Evolutionary conservation across 768 basidiomycete genomes (phyloP).

Genomic region (Phaeolepiota aurea): DNA sequence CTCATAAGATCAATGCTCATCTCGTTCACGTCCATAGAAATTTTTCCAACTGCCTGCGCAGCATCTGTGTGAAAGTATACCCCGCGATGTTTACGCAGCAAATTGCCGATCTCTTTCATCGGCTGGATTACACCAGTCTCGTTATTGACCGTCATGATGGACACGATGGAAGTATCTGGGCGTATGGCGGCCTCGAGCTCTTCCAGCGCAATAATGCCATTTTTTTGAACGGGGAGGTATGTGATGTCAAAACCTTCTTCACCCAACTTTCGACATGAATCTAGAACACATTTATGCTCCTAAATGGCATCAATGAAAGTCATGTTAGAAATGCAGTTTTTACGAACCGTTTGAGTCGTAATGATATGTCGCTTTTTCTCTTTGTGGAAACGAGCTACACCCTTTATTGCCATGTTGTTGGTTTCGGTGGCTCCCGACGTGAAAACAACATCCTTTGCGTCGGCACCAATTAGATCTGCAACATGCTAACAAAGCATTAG

Average conservation of each 20-base stretch:
- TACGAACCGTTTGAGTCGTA: slow-evolving; percentile 83
- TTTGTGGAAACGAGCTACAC: slow-evolving; percentile 91
- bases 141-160: slow-evolving; percentile 98
- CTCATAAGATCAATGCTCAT: slow-evolving; percentile 95
- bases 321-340: background rate
- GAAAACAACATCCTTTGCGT: slow-evolving; percentile 92
- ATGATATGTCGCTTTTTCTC: slow-evolving; percentile 92
- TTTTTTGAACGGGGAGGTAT: slow-evolving; percentile 87
- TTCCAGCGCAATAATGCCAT: slow-evolving; percentile 74
- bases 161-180: slow-evolving; percentile 89
- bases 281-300: slow-evolving; percentile 99
- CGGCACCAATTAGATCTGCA: slow-evolving; percentile 89
- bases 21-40: slow-evolving; percentile 87
- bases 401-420: slow-evolving; percentile 97
- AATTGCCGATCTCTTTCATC: slow-evolving; percentile 86
- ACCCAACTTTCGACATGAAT: slow-evolving; percentile 90
- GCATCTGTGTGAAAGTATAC: slow-evolving; percentile 97
- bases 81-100: slow-evolving; percentile 80
- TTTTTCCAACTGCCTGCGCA: slow-evolving; percentile 91
- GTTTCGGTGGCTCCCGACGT: slow-evolving; percentile 97
- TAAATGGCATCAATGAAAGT: slow-evolving; percentile 18
- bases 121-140: slow-evolving; percentile 99
- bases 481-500: slow-evolving; percentile 49
- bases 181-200: slow-evolving; percentile 83
- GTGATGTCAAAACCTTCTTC: slow-evolving; percentile 98